phyloP scores from a whole-genome alignment of 257 asterid genomes.

The Solanum piurae region DNA sequence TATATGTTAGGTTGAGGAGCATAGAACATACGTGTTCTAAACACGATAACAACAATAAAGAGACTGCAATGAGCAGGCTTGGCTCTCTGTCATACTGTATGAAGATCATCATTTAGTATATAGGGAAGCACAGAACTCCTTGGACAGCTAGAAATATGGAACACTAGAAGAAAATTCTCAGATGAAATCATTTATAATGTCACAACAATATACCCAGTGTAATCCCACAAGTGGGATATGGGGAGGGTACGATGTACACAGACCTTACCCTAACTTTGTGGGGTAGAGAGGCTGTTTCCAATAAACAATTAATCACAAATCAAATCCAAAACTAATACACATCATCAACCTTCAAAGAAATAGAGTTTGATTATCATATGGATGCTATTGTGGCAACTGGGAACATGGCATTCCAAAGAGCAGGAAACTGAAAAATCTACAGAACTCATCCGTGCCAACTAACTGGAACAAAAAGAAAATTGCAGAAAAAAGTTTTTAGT shows the following conservation, averaged over 20 bases:
- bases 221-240: background rate
- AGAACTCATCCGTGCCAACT: background rate
- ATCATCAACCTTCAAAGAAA: background rate
- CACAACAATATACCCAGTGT: background rate
- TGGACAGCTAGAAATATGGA: background rate
- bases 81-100: background rate
- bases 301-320: background rate
- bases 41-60: background rate
- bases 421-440: background rate
- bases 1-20: background rate
- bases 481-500: background rate
- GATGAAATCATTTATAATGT: background rate
- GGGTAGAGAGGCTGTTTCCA: background rate
- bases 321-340: background rate
- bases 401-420: background rate
- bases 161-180: background rate
- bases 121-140: background rate
- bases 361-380: background rate
- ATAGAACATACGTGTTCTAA: background rate
- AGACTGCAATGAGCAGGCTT: background rate
- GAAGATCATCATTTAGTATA: background rate
- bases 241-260: background rate
- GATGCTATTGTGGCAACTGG: background rate
- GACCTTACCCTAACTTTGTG: background rate
- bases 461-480: background rate